Evolutionary conservation across 1,284 basidiomycete genomes (phyloP).

Genomic region (Ustilago vetiveriae): DNA sequence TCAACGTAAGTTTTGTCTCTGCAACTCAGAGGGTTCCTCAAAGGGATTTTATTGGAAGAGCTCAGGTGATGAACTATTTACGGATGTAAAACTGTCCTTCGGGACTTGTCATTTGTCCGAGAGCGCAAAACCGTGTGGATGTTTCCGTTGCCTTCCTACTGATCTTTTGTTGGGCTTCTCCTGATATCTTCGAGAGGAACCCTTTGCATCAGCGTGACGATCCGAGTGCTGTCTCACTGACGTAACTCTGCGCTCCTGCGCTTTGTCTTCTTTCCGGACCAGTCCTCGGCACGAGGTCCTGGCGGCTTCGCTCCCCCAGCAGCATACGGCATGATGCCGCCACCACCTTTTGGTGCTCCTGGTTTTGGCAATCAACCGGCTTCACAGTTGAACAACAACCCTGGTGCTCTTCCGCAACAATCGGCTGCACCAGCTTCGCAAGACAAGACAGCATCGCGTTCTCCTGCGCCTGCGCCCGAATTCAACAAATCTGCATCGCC

Average conservation of each 20-base stretch:
- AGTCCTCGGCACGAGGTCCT: slow-evolving; percentile 30
- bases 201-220: background rate
- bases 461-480: slow-evolving; percentile 12
- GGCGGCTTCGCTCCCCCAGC: slow-evolving; percentile 17
- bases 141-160: slow-evolving; percentile 80
- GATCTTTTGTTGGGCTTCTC: slow-evolving; percentile 64
- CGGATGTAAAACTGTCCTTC: slow-evolving; percentile 75
- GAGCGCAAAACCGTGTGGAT: slow-evolving; percentile 79
- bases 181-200: slow-evolving; percentile 1
- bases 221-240: slow-evolving; percentile 6
- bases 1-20: slow-evolving; percentile 50
- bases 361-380: slow-evolving; percentile 37
- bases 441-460: slow-evolving; percentile 8
- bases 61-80: slow-evolving; percentile 68
- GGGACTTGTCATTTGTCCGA: slow-evolving; percentile 71
- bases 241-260: no score
- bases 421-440: slow-evolving; percentile 8
- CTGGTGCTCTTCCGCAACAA: slow-evolving; percentile 21
- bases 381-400: slow-evolving; percentile 37
- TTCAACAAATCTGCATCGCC: slow-evolving; percentile 14
- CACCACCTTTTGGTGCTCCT: slow-evolving; percentile 20
- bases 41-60: background rate
- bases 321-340: slow-evolving; percentile 38
- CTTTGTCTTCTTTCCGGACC: no score
- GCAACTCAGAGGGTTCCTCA: background rate